Percentiles rank a stretch among this genome's conserved stretches.
phyloP scores from a whole-genome alignment of 345 rosid genomes.

The Erucastrum elatum region DNA sequence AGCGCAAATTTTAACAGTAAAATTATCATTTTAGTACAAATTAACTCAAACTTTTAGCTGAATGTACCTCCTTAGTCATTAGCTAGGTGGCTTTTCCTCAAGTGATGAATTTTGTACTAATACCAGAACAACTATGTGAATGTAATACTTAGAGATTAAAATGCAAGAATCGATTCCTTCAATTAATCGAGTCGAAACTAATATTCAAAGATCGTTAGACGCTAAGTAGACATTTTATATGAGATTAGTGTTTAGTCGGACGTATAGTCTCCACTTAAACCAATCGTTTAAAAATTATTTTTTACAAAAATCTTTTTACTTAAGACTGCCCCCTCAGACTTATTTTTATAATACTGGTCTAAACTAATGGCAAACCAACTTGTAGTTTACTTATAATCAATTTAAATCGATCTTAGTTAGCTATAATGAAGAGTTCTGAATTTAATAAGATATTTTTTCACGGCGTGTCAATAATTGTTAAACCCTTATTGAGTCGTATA shows the following conservation, averaged over 20 bases:
- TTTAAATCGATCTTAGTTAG: background rate
- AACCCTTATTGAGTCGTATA: background rate
- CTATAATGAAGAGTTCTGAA: background rate
- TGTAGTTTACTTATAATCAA: background rate
- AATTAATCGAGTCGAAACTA: background rate
- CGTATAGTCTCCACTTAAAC: background rate
- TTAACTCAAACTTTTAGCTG: no score
- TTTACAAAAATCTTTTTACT: background rate
- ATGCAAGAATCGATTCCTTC: background rate
- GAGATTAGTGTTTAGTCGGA: background rate
- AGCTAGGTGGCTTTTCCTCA: constrained; percentile 25
- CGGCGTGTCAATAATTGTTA: background rate
- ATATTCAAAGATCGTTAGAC: background rate
- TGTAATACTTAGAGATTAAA: background rate
- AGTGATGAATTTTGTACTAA: background rate
- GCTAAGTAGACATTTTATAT: background rate
- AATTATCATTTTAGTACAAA: no score
- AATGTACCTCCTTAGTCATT: no score
- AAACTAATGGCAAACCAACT: background rate
- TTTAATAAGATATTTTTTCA: background rate
- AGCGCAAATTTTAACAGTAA: no score
- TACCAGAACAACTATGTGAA: background rate
- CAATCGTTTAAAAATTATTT: no score
- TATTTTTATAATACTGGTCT: background rate
- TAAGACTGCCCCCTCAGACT: no score